Percentiles rank a stretch among this genome's conserved stretches.
Evolutionary conservation across 257 asterid genomes (phyloP).

Genomic region (Lantana camara): DNA sequence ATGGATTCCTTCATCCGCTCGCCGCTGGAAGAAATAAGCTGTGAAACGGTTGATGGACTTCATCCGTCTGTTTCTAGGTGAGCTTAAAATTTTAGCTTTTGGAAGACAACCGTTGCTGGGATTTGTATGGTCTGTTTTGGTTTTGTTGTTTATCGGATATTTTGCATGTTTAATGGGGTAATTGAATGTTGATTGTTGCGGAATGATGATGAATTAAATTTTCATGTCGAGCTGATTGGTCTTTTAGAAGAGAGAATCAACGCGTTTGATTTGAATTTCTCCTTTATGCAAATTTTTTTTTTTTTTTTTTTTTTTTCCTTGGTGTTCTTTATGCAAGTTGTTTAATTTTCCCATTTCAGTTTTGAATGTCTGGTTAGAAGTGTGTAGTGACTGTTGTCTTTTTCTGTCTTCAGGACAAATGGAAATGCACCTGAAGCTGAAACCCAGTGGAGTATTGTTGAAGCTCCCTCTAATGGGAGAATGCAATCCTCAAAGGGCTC

Average conservation of each 20-base stretch:
- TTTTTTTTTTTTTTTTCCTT: no score
- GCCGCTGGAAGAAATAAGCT: slow-evolving; percentile 80
- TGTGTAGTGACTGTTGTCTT: slow-evolving; percentile 9
- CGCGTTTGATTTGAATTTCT: no score
- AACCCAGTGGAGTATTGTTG: slow-evolving; percentile 5
- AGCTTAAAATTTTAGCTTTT: not conserved
- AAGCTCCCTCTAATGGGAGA: slow-evolving; percentile 15
- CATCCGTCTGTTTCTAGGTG: slow-evolving; percentile 75
- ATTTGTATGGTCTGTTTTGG: not conserved
- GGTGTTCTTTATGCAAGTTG: no score
- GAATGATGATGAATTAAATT: not conserved
- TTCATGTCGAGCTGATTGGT: not conserved
- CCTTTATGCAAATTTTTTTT: no score
- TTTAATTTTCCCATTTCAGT: no score
- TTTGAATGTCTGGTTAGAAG: no score
- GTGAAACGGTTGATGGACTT: slow-evolving; percentile 60
- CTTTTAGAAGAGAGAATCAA: no score
- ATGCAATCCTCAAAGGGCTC: slow-evolving; percentile 20
- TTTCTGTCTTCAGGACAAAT: slow-evolving; percentile 54
- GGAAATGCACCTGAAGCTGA: slow-evolving; percentile 78
- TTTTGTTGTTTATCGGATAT: not conserved
- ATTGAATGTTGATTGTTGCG: not conserved
- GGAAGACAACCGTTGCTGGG: not conserved
- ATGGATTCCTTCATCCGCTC: no score
- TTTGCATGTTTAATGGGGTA: not conserved